Evolutionary conservation across 495 filamentous ascomycete genomes (phyloP).

Genomic region (Talaromyces borbonicus): DNA sequence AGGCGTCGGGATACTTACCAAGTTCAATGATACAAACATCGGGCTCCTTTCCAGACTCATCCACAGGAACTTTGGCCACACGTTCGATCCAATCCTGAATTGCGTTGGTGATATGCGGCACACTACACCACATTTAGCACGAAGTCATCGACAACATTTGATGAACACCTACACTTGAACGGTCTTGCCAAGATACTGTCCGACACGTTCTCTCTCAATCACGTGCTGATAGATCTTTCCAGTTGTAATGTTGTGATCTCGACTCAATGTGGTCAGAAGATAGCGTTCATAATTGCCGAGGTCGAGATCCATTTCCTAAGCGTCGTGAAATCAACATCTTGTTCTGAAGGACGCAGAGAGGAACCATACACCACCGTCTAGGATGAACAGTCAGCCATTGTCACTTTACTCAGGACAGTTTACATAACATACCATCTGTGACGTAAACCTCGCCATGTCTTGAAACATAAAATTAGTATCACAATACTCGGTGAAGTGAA

Average conservation of each 20-base stretch:
- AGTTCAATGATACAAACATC: conserved; percentile 84
- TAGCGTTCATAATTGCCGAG: conserved; percentile 94
- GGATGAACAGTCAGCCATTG: neutral
- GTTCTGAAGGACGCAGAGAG: neutral
- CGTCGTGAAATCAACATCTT: conserved; percentile 25
- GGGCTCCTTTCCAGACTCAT: conserved; percentile 69
- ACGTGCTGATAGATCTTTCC: conserved; percentile 91
- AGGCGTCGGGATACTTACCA: conserved; percentile 10
- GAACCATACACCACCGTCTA: conserved; percentile 4
- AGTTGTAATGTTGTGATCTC: conserved; percentile 88
- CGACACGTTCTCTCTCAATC: conserved; percentile 65
- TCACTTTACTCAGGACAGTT: neutral
- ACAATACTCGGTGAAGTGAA: conserved; percentile 21
- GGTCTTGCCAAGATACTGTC: conserved; percentile 84
- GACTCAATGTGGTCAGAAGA: conserved; percentile 58
- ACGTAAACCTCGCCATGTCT: conserved; percentile 71
- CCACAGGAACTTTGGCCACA: conserved; percentile 77
- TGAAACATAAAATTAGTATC: conserved; percentile 10
- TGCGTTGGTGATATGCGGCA: conserved; percentile 73
- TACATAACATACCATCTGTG: conserved; percentile 47
- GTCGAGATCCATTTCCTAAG: conserved; percentile 75
- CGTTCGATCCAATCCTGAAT: conserved; percentile 90
- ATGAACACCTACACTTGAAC: conserved; percentile 57
- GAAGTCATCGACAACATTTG: too few species aligned
- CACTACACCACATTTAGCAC: conserved; percentile 15